Percentiles rank a stretch among this genome's conserved stretches.
Conservation (phyloP, 1,284 basidiomycete genomes). For the Volvariella volvacea region DNA sequence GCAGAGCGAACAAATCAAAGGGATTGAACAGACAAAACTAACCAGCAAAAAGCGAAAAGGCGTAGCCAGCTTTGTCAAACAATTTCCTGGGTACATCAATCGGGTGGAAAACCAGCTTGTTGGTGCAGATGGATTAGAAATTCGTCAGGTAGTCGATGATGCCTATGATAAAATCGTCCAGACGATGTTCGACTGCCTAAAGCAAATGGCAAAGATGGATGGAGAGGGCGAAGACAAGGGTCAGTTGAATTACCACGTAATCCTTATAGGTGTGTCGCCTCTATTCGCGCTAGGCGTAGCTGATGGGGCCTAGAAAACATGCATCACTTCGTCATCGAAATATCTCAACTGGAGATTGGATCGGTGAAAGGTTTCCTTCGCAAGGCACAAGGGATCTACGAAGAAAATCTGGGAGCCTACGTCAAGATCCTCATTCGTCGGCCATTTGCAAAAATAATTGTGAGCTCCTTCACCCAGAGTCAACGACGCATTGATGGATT, state of each 20-base stretch:
- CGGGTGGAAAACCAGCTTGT: conserved; percentile 86
- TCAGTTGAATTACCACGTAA: conserved; percentile 93
- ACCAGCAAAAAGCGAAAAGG: conserved; percentile 90
- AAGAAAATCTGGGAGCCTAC: conserved; percentile 83
- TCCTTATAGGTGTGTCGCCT: conserved; percentile 78
- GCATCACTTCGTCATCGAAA: conserved; percentile 87
- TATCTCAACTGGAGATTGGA: conserved; percentile 61
- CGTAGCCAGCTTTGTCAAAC: conserved; percentile 88
- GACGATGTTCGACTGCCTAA: conserved; percentile 87
- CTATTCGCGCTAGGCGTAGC: background rate
- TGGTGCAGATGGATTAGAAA: conserved; percentile 69
- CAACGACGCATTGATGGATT: conserved; percentile 1
- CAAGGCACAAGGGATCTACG: conserved; percentile 79
- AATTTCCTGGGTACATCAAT: conserved; percentile 86
- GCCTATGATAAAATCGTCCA: conserved; percentile 87
- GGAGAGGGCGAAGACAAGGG: conserved; percentile 93
- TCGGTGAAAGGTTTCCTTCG: conserved; percentile 66
- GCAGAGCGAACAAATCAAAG: conserved; percentile 82
- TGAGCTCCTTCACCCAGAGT: conserved; percentile 31
- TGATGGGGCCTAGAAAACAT: conserved; percentile 72
- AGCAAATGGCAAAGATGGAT: conserved; percentile 92
- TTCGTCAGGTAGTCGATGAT: conserved; percentile 72
- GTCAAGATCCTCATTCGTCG: conserved; percentile 83
- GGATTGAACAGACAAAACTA: conserved; percentile 87
- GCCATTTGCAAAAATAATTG: conserved; percentile 84